Percentiles rank a stretch among this genome's conserved stretches.
Evolutionary conservation across 1,284 basidiomycete genomes (phyloP).

Genomic region (Trichosporon sp.): DNA sequence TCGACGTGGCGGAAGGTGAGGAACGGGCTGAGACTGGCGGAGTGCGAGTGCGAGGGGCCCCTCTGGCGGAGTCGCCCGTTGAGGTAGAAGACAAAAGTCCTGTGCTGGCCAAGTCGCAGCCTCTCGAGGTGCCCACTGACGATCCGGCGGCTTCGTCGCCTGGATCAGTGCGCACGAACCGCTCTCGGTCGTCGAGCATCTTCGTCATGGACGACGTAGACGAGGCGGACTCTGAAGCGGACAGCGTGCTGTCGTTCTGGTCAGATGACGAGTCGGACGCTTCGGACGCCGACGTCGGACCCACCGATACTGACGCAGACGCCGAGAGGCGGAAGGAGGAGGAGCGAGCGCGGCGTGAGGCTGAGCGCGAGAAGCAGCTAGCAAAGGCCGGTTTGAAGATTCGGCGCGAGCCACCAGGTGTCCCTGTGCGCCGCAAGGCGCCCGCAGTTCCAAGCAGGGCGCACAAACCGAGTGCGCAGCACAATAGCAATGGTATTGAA

Average conservation of each 20-base stretch:
- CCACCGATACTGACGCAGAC: slow-evolving; percentile 49
- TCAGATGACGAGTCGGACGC: slow-evolving; percentile 40
- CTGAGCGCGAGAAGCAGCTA: slow-evolving; percentile 71
- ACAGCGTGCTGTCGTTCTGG: slow-evolving; percentile 39
- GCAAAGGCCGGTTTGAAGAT: slow-evolving; percentile 82
- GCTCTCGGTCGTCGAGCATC: neutral
- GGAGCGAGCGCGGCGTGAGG: slow-evolving; percentile 62
- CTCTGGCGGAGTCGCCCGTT: neutral
- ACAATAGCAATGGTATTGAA: neutral
- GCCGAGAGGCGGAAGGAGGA: slow-evolving; percentile 47
- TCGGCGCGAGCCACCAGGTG: slow-evolving; percentile 35
- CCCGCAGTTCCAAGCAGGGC: slow-evolving; percentile 5
- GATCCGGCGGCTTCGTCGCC: neutral
- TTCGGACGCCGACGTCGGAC: slow-evolving; percentile 18
- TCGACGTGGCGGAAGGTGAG: neutral
- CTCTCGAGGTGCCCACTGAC: neutral
- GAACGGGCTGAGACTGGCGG: neutral
- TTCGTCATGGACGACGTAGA: slow-evolving; percentile 23
- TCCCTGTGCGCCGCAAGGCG: slow-evolving; percentile 14
- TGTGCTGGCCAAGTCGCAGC: too few relatives aligned
- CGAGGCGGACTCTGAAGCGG: slow-evolving; percentile 31
- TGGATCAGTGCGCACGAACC: neutral
- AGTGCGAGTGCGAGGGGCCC: neutral
- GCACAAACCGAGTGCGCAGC: neutral
- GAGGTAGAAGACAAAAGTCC: neutral